A percentile compares a stretch with the other conserved stretches of the same genome.
Evolutionary conservation across 2,329 filamentous ascomycete species (phyloP).

Genomic region (Neonectria sp.): DNA sequence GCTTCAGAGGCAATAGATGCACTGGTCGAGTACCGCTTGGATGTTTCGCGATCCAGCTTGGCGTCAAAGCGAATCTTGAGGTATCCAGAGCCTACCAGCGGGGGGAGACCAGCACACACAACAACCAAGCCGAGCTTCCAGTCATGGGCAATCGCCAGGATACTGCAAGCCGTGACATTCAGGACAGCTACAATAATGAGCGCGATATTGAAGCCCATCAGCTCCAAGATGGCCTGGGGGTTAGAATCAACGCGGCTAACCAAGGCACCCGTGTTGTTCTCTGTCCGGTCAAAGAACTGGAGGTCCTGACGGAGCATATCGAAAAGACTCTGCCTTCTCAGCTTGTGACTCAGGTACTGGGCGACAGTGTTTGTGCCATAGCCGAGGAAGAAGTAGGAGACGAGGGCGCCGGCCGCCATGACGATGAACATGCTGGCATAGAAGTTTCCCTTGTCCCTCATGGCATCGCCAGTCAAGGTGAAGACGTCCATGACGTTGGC

Average conservation of each 20-base stretch:
- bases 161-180: slow-evolving; percentile 55
- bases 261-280: slow-evolving; percentile 58
- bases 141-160: slow-evolving; percentile 60
- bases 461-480: slow-evolving; percentile 49
- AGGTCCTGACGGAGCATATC: slow-evolving; percentile 58
- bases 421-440: slow-evolving; percentile 70
- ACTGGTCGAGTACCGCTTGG: slow-evolving; percentile 54
- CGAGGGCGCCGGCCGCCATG: slow-evolving; percentile 60
- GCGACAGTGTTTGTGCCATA: slow-evolving; percentile 52
- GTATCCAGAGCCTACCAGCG: slow-evolving; percentile 55
- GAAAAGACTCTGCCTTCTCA: slow-evolving; percentile 45
- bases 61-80: slow-evolving; percentile 58
- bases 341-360: slow-evolving; percentile 48
- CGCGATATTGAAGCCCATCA: slow-evolving; percentile 60
- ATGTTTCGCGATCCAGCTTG: slow-evolving; percentile 55
- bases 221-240: slow-evolving; percentile 57
- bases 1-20: slow-evolving; percentile 62
- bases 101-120: slow-evolving; percentile 59
- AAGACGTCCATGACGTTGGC: slow-evolving; percentile 60
- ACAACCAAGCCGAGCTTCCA: slow-evolving; percentile 67
- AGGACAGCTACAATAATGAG: slow-evolving; percentile 57
- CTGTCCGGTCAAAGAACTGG: slow-evolving; percentile 59
- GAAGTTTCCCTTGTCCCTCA: slow-evolving; percentile 63
- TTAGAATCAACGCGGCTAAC: slow-evolving; percentile 55
- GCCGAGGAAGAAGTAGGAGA: slow-evolving; percentile 60